Conservation (phyloP, 495 filamentous ascomycete genomes). For the Penicillium ochrochloron region DNA sequence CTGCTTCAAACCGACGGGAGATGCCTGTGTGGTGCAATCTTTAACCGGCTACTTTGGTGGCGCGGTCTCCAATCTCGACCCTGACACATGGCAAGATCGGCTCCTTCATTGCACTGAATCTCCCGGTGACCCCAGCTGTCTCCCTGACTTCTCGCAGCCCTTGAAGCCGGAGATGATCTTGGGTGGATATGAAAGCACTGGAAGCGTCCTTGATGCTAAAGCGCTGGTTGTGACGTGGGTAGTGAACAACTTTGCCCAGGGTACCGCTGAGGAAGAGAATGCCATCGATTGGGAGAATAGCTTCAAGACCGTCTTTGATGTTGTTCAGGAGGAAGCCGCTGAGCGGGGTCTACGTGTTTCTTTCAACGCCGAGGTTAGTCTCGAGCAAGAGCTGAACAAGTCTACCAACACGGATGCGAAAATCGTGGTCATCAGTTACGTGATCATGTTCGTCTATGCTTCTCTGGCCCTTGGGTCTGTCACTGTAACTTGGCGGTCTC, state of each 20-base stretch:
- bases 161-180: conserved; percentile 83
- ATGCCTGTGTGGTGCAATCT: conserved; percentile 91
- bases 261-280: conserved; percentile 63
- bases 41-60: conserved; percentile 83
- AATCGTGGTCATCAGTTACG: conserved; percentile 95
- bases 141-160: conserved; percentile 85
- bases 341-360: conserved; percentile 81
- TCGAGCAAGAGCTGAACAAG: conserved; percentile 93
- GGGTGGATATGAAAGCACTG: conserved; percentile 73
- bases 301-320: conserved; percentile 69
- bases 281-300: conserved; percentile 90
- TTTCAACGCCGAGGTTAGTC: conserved; percentile 90
- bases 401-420: conserved; percentile 97
- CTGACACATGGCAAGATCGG: conserved; percentile 67
- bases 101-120: conserved; percentile 73
- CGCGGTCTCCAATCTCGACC: conserved; percentile 63
- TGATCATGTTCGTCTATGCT: conserved; percentile 98
- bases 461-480: conserved; percentile 89
- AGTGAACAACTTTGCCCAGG: conserved; percentile 84
- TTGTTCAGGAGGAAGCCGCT: conserved; percentile 77
- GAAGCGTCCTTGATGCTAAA: conserved; percentile 69
- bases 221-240: conserved; percentile 95
- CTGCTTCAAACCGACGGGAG: conserved; percentile 90
- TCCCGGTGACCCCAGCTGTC: conserved; percentile 71
- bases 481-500: conserved; percentile 71